A percentile compares a stretch with the other conserved stretches of the same genome.
phyloP scores from a whole-genome alignment of 768 basidiomycete genomes.

The Phallus indusiatus region DNA sequence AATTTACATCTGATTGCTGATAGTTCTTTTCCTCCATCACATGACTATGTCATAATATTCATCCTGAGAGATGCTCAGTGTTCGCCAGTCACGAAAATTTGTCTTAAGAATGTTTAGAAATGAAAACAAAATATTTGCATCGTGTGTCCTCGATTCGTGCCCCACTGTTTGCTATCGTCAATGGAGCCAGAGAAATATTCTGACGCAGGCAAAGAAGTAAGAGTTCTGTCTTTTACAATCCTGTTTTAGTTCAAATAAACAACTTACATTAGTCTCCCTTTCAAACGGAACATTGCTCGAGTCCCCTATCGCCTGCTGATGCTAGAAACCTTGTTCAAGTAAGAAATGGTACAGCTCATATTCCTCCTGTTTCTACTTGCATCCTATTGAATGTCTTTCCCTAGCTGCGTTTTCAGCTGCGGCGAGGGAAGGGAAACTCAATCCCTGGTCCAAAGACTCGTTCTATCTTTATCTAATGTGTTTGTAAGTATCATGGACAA shows the following conservation, averaged over 20 bases:
- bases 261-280: neutral
- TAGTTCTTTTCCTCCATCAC: too few relatives aligned
- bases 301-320: neutral
- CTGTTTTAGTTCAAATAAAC: neutral
- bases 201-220: slow-evolving; percentile 1
- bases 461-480: slow-evolving; percentile 17
- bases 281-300: neutral
- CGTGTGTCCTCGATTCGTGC: too few relatives aligned
- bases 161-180: too few relatives aligned
- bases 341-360: slow-evolving; percentile 5
- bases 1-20: too few relatives aligned
- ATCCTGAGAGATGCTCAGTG: too few relatives aligned
- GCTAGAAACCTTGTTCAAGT: slow-evolving; percentile 8
- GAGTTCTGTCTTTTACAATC: neutral
- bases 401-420: slow-evolving; percentile 17
- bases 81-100: too few relatives aligned
- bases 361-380: neutral
- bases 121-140: too few relatives aligned
- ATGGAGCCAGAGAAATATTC: slow-evolving; percentile 4
- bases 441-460: slow-evolving; percentile 19
- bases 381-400: neutral
- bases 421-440: slow-evolving; percentile 12
- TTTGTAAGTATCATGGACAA: slow-evolving; percentile 11
- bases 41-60: too few relatives aligned
- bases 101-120: too few relatives aligned